Conservation (phyloP, 176 grass and related monocot genomes). For the Pharus latifolius region DNA sequence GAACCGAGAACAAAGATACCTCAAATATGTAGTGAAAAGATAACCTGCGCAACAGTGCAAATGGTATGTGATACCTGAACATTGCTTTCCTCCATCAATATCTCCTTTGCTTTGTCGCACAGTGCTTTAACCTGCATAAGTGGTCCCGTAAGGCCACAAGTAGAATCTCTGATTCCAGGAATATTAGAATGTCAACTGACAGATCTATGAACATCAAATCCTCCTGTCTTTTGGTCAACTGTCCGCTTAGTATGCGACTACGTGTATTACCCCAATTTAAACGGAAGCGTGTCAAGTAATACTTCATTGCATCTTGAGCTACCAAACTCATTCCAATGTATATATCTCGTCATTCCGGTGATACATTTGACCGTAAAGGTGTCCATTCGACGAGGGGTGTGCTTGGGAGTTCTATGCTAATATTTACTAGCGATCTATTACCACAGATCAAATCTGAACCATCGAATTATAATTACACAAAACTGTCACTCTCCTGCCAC, state of each 20-base stretch:
- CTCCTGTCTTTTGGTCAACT: neutral
- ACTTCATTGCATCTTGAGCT: too few relatives aligned
- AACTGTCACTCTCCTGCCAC: neutral
- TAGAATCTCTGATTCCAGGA: conserved; percentile 6
- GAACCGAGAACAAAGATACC: neutral
- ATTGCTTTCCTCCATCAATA: conserved; percentile 95
- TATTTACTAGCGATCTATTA: conserved; percentile 9
- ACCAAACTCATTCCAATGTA: too few relatives aligned
- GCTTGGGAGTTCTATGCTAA: neutral
- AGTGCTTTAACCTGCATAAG: conserved; percentile 67
- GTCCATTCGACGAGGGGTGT: too few relatives aligned
- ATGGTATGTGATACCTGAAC: conserved; percentile 55
- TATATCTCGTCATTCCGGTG: neutral
- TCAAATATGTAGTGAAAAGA: neutral
- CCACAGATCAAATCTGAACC: conserved; percentile 10
- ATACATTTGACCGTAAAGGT: neutral
- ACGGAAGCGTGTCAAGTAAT: too few relatives aligned
- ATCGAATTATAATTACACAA: neutral
- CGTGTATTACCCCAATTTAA: neutral
- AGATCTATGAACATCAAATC: conserved; percentile 15
- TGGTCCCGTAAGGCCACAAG: neutral
- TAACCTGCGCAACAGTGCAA: neutral
- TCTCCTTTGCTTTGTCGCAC: conserved; percentile 95
- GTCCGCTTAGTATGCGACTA: neutral
- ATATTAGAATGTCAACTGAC: conserved; percentile 10